These are phyloP conservation scores for Galerina sulciceps DNA, from an alignment of 768 basidiomycete genomes.

Conservation along the genomic window DNA sequence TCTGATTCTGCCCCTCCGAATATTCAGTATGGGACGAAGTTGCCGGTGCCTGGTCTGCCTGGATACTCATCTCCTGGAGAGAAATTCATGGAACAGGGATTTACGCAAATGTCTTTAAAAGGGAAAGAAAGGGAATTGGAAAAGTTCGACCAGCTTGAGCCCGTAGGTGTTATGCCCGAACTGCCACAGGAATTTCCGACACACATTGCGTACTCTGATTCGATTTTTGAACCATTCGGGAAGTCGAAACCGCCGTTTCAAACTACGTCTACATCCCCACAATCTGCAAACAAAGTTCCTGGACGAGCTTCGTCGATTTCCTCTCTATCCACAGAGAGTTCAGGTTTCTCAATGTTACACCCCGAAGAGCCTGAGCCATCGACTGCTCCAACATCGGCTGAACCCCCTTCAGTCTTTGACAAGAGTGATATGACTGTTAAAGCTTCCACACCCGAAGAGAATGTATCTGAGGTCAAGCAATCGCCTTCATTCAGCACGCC, in stretches of 20 bases:
- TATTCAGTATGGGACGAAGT: constrained; percentile 5
- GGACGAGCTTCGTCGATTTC: constrained; percentile 5
- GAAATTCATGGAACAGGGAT: neutral
- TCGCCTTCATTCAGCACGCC: neutral
- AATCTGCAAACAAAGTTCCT: neutral
- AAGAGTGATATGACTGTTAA: constrained; percentile 7
- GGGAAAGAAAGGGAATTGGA: constrained; percentile 7
- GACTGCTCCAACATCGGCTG: constrained; percentile 16
- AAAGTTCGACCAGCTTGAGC: neutral
- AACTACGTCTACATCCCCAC: neutral
- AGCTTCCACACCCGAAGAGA: neutral
- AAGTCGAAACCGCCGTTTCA: constrained; percentile 1
- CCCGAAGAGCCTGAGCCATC: constrained; percentile 4
- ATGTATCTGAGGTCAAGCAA: neutral
- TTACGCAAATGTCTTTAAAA: neutral
- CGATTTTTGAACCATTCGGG: constrained; percentile 7
- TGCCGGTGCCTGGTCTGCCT: neutral
- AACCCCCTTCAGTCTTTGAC: neutral
- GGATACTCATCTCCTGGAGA: neutral
- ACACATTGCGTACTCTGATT: neutral
- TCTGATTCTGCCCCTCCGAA: constrained; percentile 23
- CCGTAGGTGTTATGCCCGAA: neutral
- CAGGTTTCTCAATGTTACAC: constrained; percentile 5
- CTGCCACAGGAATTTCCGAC: neutral
- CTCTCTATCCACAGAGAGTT: neutral